Conservation (phyloP, 2,329 filamentous ascomycete genomes). For the Ilyonectria destructans region DNA sequence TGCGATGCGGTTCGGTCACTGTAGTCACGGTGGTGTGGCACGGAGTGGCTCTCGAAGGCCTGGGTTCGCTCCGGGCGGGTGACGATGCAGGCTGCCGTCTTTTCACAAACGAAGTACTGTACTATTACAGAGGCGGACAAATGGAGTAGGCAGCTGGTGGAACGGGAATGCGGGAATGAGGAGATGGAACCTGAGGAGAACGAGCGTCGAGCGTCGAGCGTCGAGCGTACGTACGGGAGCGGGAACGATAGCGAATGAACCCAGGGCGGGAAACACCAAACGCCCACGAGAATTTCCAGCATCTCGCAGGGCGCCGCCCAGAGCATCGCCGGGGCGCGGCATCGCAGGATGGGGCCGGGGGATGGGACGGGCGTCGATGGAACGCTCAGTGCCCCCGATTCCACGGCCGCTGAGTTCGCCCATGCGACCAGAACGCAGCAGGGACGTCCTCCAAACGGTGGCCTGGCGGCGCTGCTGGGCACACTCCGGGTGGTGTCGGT, state of each 20-base stretch:
- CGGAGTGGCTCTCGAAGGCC: constrained; percentile 14
- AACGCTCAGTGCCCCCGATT: constrained; percentile 56
- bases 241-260: neutral
- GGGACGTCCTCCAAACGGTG: constrained; percentile 47
- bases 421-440: constrained; percentile 52
- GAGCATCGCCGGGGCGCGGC: constrained; percentile 24
- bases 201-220: too few species aligned
- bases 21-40: constrained; percentile 18
- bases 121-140: neutral
- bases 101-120: neutral
- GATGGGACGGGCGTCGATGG: constrained; percentile 47
- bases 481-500: neutral
- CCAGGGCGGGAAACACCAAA: constrained; percentile 3
- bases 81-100: neutral
- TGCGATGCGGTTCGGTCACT: constrained; percentile 7
- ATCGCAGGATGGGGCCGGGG: constrained; percentile 24
- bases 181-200: too few species aligned
- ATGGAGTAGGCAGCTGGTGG: neutral
- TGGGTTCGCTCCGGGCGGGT: constrained; percentile 18
- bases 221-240: neutral
- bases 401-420: constrained; percentile 45
- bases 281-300: constrained; percentile 6
- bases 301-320: constrained; percentile 7
- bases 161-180: too few species aligned
- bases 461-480: constrained; percentile 21